These are phyloP conservation scores for Vaccinium corymbosum DNA, from an alignment of 148 eudicot species.

Conservation along the genomic window DNA sequence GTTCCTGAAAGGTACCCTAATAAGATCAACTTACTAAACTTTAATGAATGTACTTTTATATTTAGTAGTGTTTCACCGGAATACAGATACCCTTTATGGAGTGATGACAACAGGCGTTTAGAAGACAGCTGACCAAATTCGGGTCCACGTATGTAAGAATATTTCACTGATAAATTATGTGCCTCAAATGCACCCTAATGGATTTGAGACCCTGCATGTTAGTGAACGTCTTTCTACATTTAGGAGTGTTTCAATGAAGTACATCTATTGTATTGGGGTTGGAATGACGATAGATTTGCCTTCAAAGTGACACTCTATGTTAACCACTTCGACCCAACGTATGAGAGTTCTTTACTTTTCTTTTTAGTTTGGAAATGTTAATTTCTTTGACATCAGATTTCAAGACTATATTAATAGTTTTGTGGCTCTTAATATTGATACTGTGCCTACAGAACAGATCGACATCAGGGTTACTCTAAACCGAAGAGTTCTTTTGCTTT, in stretches of 20 bases:
- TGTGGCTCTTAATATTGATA: not conserved
- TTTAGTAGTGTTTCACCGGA: not conserved
- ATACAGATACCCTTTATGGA: not conserved
- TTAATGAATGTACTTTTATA: not conserved
- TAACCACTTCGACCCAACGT: not conserved
- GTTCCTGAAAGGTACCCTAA: not conserved
- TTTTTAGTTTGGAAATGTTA: not conserved
- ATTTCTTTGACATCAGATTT: not conserved
- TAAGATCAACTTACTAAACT: not conserved
- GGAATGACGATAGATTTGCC: not conserved
- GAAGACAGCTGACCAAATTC: not conserved
- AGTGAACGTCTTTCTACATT: no score
- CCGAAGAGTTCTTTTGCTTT: not conserved
- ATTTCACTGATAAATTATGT: not conserved
- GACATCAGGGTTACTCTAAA: not conserved
- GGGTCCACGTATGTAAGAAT: not conserved
- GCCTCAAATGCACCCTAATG: no score
- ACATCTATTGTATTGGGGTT: not conserved
- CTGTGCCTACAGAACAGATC: not conserved
- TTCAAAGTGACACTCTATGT: not conserved
- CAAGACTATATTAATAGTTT: not conserved
- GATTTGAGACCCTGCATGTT: no score
- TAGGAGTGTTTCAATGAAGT: not conserved
- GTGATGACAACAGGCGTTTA: not conserved
- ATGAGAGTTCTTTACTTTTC: not conserved